Evolutionary conservation across 164 flowering plant species (phyloP).

Genomic region (Umbilicus rupestris): DNA sequence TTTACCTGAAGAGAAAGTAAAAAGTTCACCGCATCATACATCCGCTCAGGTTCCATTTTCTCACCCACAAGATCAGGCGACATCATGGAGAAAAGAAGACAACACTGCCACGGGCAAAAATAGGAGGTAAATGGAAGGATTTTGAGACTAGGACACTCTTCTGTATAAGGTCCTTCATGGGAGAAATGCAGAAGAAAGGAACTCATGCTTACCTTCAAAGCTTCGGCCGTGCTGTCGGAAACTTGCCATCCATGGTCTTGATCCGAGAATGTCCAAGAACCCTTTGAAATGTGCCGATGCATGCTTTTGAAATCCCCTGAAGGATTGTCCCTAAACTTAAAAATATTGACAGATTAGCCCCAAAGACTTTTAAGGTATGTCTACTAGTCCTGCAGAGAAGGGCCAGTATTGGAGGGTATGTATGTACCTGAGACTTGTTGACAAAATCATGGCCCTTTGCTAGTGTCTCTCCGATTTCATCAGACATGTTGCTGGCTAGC

Average conservation of each 20-base stretch:
- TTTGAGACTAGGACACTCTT: neutral
- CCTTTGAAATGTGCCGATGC: slow-evolving; percentile 52
- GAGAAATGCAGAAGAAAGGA: neutral
- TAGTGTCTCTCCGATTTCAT: slow-evolving; percentile 27
- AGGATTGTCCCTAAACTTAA: slow-evolving; percentile 40
- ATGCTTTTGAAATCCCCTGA: slow-evolving; percentile 40
- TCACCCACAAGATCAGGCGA: slow-evolving; percentile 48
- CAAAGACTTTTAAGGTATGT: neutral
- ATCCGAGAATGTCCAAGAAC: slow-evolving; percentile 56
- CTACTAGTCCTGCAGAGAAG: no score
- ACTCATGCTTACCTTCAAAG: slow-evolving; percentile 28
- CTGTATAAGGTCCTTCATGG: neutral
- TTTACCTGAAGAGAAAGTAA: slow-evolving; percentile 40
- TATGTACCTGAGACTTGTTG: slow-evolving; percentile 17
- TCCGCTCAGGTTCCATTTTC: slow-evolving; percentile 24
- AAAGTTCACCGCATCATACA: slow-evolving; percentile 40
- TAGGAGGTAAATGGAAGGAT: neutral
- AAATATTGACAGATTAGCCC: neutral
- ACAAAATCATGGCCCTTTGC: slow-evolving; percentile 33
- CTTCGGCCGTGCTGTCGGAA: slow-evolving; percentile 61
- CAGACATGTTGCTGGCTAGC: slow-evolving; percentile 27
- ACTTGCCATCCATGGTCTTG: slow-evolving; percentile 67
- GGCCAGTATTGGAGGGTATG: neutral
- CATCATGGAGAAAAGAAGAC: slow-evolving; percentile 31
- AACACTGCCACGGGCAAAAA: slow-evolving; percentile 21